Evolutionary conservation across 1,139 yeast species (phyloP).

Genomic region (Pneumocystis wakefieldiae): DNA sequence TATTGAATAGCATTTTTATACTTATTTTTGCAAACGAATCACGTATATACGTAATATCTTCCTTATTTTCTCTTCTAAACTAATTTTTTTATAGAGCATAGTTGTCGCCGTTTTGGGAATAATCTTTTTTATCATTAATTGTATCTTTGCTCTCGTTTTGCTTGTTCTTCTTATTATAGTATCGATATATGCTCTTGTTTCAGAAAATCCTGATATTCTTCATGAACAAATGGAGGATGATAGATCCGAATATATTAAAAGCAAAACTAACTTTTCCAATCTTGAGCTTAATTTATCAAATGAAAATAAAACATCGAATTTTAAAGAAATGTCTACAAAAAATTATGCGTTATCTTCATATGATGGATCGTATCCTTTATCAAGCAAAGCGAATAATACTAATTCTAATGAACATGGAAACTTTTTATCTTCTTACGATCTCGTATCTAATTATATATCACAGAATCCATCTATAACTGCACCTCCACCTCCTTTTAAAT

Average conservation of each 20-base stretch:
- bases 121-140: constrained; percentile 79
- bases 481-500: neutral
- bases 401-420: neutral
- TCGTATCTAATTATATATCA: neutral
- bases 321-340: neutral
- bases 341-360: neutral
- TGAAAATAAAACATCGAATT: neutral
- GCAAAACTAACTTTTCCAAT: constrained; percentile 30
- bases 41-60: neutral
- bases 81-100: constrained; percentile 52
- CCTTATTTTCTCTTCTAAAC: constrained; percentile 24
- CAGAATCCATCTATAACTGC: neutral
- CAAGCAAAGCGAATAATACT: neutral
- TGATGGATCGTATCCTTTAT: neutral
- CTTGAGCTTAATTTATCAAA: neutral
- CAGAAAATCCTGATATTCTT: constrained; percentile 87
- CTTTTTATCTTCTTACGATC: neutral
- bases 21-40: constrained; percentile 66
- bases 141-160: constrained; percentile 69
- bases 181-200: constrained; percentile 66
- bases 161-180: constrained; percentile 67
- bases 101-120: constrained; percentile 88
- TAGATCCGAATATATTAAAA: constrained; percentile 71
- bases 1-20: constrained; percentile 72
- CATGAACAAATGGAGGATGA: constrained; percentile 97